Percentiles rank a stretch among this genome's conserved stretches.
These are phyloP conservation scores for Lentinula detonsa DNA, from an alignment of 768 basidiomycete genomes.

Conservation along the genomic window DNA sequence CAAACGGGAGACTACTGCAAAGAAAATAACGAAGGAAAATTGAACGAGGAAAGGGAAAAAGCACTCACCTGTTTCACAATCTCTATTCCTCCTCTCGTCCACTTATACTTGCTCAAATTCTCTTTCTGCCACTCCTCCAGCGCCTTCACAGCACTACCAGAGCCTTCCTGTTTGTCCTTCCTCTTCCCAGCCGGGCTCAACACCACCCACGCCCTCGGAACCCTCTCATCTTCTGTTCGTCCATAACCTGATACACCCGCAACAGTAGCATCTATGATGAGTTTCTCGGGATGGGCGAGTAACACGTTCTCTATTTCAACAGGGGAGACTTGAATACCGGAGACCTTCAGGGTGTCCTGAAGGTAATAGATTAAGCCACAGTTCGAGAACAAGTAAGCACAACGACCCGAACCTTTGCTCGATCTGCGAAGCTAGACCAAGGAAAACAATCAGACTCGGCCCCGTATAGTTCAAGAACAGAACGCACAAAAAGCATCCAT, in stretches of 20 bases:
- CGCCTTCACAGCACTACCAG: constrained; percentile 29
- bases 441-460: not conserved
- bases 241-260: constrained; percentile 65
- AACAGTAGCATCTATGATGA: constrained; percentile 63
- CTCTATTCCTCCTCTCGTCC: constrained; percentile 68
- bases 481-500: constrained; percentile 62
- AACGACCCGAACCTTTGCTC: constrained; percentile 50
- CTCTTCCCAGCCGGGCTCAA: constrained; percentile 49
- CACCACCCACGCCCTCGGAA: constrained; percentile 77
- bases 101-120: constrained; percentile 70
- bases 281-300: constrained; percentile 50
- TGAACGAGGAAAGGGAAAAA: not conserved
- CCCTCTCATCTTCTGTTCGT: constrained; percentile 64
- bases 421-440: constrained; percentile 60
- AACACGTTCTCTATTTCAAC: constrained; percentile 69
- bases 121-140: constrained; percentile 58
- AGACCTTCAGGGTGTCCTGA: constrained; percentile 76
- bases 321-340: constrained; percentile 76
- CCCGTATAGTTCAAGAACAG: not conserved
- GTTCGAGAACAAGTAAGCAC: not conserved
- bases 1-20: not conserved
- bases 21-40: not conserved
- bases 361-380: not conserved
- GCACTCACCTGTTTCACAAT: constrained; percentile 52
- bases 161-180: constrained; percentile 25